Evolutionary conservation across 805 yeast species (phyloP).

Genomic region (Monosporozyma unispora): DNA sequence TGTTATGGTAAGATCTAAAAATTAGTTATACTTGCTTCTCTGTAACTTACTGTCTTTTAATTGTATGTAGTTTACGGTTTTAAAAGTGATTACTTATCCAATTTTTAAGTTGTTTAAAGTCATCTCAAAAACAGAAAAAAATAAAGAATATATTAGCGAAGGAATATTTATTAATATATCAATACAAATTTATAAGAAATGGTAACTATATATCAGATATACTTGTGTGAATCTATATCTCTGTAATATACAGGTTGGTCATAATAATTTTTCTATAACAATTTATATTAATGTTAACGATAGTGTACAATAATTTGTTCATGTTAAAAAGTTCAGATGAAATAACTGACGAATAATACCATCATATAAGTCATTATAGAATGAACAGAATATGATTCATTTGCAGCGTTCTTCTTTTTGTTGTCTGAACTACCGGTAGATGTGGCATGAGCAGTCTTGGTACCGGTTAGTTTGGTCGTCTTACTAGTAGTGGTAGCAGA

Average conservation of each 20-base stretch:
- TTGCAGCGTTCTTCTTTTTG: constrained; percentile 1
- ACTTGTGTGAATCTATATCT: background rate
- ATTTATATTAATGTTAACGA: background rate
- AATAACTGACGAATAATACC: background rate
- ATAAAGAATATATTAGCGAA: background rate
- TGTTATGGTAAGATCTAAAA: background rate
- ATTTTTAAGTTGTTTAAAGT: background rate
- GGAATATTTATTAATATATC: background rate
- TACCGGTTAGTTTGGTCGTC: background rate
- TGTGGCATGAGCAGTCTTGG: background rate
- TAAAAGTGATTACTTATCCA: background rate
- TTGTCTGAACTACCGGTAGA: background rate
- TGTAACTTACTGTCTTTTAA: too few species aligned
- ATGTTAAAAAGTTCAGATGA: background rate
- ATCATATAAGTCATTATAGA: background rate
- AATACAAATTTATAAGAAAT: background rate
- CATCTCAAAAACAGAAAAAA: background rate
- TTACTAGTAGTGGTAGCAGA: background rate
- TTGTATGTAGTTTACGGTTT: background rate
- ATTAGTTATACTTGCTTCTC: too few species aligned
- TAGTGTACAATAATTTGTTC: background rate
- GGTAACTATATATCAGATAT: background rate
- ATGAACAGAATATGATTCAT: background rate
- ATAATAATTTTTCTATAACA: background rate
- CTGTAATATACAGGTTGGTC: background rate